A percentile compares a stretch with the other conserved stretches of the same genome.
Conservation (phyloP, 1,139 yeast species). For the Debaryomycetaceae sp. region DNA sequence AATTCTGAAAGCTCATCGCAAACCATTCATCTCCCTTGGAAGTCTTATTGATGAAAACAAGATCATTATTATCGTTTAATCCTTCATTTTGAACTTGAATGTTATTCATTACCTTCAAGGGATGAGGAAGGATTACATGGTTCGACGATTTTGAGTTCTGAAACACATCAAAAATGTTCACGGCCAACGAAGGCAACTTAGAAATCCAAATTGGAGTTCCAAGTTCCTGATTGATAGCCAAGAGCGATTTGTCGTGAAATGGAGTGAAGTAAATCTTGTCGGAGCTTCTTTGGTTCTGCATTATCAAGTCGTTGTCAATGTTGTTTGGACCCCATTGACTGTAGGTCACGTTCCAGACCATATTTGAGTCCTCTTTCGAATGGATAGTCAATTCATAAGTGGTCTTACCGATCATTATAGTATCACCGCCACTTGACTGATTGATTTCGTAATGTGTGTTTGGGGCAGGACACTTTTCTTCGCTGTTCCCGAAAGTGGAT, state of each 20-base stretch:
- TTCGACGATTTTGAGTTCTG: constrained; percentile 25
- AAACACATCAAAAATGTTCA: constrained; percentile 71
- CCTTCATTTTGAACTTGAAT: constrained; percentile 25
- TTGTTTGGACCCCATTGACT: constrained; percentile 93
- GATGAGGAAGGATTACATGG: constrained; percentile 62
- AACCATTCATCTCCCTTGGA: constrained; percentile 68
- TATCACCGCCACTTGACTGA: constrained; percentile 17
- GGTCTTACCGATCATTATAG: constrained; percentile 50
- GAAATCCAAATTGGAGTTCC: constrained; percentile 81
- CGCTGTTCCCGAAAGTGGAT: constrained; percentile 58
- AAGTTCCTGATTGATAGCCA: constrained; percentile 61
- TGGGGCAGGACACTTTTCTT: constrained; percentile 32
- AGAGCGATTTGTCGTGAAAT: constrained; percentile 66
- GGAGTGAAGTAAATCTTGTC: constrained; percentile 84
- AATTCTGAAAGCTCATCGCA: constrained; percentile 75
- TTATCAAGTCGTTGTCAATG: constrained; percentile 65
- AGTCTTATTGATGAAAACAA: constrained; percentile 65
- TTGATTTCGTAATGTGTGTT: constrained; percentile 17
- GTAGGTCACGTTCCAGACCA: constrained; percentile 84
- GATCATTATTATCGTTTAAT: constrained; percentile 28
- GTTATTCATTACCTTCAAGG: constrained; percentile 44
- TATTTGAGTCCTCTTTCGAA: constrained; percentile 55
- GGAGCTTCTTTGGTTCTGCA: constrained; percentile 47
- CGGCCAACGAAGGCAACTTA: constrained; percentile 61
- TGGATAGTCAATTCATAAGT: constrained; percentile 43